These are phyloP conservation scores for Suillus sp. DNA, from an alignment of 768 basidiomycete species.

Conservation along the genomic window DNA sequence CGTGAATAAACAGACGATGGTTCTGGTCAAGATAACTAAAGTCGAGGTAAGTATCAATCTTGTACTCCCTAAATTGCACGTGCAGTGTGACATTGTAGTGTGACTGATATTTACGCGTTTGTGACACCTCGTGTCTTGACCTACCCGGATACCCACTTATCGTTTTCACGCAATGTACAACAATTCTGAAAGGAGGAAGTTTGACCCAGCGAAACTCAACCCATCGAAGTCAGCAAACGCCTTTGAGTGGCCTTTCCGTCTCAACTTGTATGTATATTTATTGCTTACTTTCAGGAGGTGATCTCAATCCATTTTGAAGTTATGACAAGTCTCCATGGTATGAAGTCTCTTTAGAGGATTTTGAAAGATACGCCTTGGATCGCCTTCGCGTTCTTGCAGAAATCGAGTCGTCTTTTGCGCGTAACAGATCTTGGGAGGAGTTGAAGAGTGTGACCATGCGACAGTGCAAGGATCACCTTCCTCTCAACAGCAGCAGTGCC, in stretches of 20 bases:
- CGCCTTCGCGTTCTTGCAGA: constrained; percentile 86
- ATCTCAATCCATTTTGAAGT: constrained; percentile 42
- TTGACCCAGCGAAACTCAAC: constrained; percentile 6
- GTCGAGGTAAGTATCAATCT: no score
- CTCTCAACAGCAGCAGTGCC: constrained; percentile 61
- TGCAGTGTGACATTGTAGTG: not conserved
- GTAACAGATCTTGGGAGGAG: constrained; percentile 82
- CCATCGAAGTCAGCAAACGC: constrained; percentile 5
- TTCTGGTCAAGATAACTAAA: no score
- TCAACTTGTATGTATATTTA: constrained; percentile 71
- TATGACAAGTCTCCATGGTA: constrained; percentile 84
- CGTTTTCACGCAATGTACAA: constrained; percentile 24
- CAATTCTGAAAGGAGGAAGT: constrained; percentile 17
- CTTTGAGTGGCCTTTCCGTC: constrained; percentile 55
- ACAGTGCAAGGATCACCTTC: constrained; percentile 78
- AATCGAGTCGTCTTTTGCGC: constrained; percentile 86
- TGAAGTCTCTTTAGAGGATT: constrained; percentile 94
- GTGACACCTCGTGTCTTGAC: constrained; percentile 13
- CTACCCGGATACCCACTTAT: not conserved
- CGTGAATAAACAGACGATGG: no score
- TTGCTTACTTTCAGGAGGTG: constrained; percentile 9
- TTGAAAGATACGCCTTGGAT: constrained; percentile 88
- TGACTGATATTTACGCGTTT: constrained; percentile 9
- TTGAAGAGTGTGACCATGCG: constrained; percentile 59
- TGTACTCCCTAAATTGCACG: no score